Evolutionary conservation across 2,329 filamentous ascomycete species (phyloP), one percentile per base, ranked within the genome.

Genomic region (Stromatinia cepivora): DNA sequence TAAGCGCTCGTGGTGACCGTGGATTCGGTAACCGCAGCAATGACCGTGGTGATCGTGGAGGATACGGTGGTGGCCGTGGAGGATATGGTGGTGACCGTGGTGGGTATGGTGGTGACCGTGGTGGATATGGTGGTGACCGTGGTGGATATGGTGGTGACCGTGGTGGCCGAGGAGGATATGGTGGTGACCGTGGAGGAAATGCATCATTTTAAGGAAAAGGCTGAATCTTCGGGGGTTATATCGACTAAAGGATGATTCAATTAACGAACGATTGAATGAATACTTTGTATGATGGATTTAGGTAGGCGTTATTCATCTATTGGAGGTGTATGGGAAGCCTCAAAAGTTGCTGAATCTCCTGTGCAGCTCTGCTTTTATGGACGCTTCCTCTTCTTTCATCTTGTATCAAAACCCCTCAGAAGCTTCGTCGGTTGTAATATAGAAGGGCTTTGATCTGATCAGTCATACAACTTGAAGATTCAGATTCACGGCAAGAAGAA

Each of bases 321-420:
- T 56, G 68, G 52, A 59, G 56, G 64, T 34, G 59, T 53, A 50
- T 36, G 68, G 50, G 48, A 68, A 75, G 73, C 74, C 76, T 71
- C 67, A 76, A 76, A 75, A 76, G 70, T 68, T 61, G 71, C 36
- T 66, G 69, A 54, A 65, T 58, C 31, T 66, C 52, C 31, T 71
- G 34, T 62, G 54, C 52, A 69, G 69, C 69, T 63, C 63, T 67
- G 52, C 48, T 64, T 52, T 52, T 67, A 54, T 56, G 69, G 69
- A 61, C 25, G 59, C 52, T 62, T 71, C 62, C 42, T 70, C 67
- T 67, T 72, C 73, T 69, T 68, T 50, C 66, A 71, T 70, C 71
- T 73, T 77, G 72, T 76, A 72, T 75, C 74, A 71, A 73, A 58
- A 68, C 46, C 69, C 59, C 59, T 71, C 69, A 28, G 46, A 67